Base-by-base conservation (phyloP, 192 early-diverging fungal species). In the Geosiphon pyriformis region DNA sequence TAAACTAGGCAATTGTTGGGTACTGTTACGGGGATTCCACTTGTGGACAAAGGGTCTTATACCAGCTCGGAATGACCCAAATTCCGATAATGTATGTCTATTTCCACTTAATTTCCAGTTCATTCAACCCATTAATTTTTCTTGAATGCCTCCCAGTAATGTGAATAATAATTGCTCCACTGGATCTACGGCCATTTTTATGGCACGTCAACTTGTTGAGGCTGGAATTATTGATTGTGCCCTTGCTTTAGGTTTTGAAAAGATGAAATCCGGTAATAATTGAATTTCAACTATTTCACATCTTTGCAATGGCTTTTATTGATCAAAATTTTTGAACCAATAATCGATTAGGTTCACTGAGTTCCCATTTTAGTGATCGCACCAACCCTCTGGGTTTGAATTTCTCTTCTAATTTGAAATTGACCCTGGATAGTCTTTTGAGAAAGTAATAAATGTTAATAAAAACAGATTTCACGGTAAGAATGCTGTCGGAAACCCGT, bases 151-250 rank as follows among this genome's bases (percentile, higher is more conserved):
- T 27, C 65, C 79, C 75, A 75, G 81, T 67, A 90, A 90, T 60
- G 85, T 87, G 60, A 89, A 89, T 77, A 90, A 90, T 81, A 88
- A 88, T 72, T 88, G 88, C 75, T 82, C 88, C 3, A 89, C 88
- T 61, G 87, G 87, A 4, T 87, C 88, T 2, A 82, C 89, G 2
- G 87, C 89, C 31, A 72, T 89, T 27, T 87, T 72, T 69, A 72
- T 83, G 61, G 87, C 86, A 20, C 82, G 86, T 34, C 73, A 80
- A 58, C 76, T 82, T 3, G 74, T 90, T 59, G 83, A 78, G 47
- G 71, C 73, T 26, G 89, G 89, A 35, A 56, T 72, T 26, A 80
- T 73, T 29, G 85, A 90, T 27, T 87, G 85, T 62, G 84, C 85
- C 37, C 79, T 90, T 77, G 89, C 89, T 7, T 76, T 90, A 22